phyloP scores from a whole-genome alignment of 306 rosid genomes.

The Neltuma alba region DNA sequence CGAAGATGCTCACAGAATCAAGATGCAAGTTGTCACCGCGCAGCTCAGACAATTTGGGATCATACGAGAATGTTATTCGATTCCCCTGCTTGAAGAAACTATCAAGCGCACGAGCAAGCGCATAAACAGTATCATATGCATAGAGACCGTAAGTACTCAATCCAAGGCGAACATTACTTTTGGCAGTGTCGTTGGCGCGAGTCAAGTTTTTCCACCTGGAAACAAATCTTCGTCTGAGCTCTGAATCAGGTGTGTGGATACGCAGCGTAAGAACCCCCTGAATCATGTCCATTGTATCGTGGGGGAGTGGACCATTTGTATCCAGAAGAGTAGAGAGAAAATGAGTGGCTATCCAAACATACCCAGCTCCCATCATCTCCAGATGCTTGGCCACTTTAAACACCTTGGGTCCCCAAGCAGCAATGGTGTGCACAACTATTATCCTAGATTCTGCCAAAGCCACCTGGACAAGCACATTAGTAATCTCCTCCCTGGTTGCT shows the following conservation, averaged over 20 bases:
- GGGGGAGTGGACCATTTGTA: slow-evolving; percentile 48
- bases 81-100: slow-evolving; percentile 80
- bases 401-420: slow-evolving; percentile 50
- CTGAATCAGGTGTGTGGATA: slow-evolving; percentile 67
- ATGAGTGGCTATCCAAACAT: slow-evolving; percentile 86
- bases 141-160: slow-evolving; percentile 56
- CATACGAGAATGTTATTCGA: slow-evolving; percentile 63
- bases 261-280: slow-evolving; percentile 85
- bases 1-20: slow-evolving; percentile 69
- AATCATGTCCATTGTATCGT: slow-evolving; percentile 51
- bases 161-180: slow-evolving; percentile 42
- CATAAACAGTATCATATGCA: slow-evolving; percentile 90
- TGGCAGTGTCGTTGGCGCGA: slow-evolving; percentile 28
- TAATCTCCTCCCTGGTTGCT: slow-evolving; percentile 58
- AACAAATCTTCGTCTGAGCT: slow-evolving; percentile 63
- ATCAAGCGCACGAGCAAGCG: slow-evolving; percentile 81
- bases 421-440: slow-evolving; percentile 64
- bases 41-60: slow-evolving; percentile 50
- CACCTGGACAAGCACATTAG: slow-evolving; percentile 75
- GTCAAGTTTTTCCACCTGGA: slow-evolving; percentile 84
- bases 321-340: slow-evolving; percentile 75
- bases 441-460: slow-evolving; percentile 81
- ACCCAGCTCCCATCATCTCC: slow-evolving; percentile 86
- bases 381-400: slow-evolving; percentile 66
- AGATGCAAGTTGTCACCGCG: slow-evolving; percentile 54